These are phyloP conservation scores for Magnaporthales sp. DNA, from an alignment of 2,329 filamentous ascomycete genomes.

Conservation along the genomic window DNA sequence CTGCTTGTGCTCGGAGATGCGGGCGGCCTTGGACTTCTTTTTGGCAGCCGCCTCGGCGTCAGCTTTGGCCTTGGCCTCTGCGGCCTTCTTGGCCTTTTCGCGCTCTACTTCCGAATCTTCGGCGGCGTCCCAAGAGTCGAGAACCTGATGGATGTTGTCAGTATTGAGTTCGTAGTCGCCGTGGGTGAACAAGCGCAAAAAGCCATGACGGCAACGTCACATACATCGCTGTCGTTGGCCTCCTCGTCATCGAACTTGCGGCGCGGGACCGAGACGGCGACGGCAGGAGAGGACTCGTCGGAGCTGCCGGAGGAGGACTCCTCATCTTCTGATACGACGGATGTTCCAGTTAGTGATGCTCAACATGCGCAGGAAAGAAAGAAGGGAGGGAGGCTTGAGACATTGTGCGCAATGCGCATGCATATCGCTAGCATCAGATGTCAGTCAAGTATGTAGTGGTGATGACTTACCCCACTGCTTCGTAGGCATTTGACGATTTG, in stretches of 20 bases:
- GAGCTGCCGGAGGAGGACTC: constrained; percentile 21
- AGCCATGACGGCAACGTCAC: constrained; percentile 16
- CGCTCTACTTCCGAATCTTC: constrained; percentile 96
- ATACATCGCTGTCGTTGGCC: constrained; percentile 68
- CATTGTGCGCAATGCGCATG: no score
- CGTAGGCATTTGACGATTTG: constrained; percentile 21
- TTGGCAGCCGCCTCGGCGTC: constrained; percentile 80
- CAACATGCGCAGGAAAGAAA: neutral
- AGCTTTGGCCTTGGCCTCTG: constrained; percentile 79
- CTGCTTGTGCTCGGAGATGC: constrained; percentile 71
- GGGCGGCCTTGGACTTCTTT: constrained; percentile 83
- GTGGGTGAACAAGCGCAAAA: neutral
- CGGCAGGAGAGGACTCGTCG: constrained; percentile 26
- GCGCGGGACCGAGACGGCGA: constrained; percentile 25
- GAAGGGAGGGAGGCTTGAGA: neutral
- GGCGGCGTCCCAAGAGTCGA: constrained; percentile 94
- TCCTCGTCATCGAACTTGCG: constrained; percentile 90
- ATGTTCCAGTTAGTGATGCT: neutral
- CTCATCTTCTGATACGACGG: constrained; percentile 20
- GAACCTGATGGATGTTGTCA: constrained; percentile 47
- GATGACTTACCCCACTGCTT: constrained; percentile 32
- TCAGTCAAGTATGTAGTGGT: neutral
- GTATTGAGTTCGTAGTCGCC: neutral
- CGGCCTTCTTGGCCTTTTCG: constrained; percentile 85
- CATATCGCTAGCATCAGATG: neutral